phyloP scores from a whole-genome alignment of 2,329 filamentous ascomycete genomes.

The Seiridium cupressi region DNA sequence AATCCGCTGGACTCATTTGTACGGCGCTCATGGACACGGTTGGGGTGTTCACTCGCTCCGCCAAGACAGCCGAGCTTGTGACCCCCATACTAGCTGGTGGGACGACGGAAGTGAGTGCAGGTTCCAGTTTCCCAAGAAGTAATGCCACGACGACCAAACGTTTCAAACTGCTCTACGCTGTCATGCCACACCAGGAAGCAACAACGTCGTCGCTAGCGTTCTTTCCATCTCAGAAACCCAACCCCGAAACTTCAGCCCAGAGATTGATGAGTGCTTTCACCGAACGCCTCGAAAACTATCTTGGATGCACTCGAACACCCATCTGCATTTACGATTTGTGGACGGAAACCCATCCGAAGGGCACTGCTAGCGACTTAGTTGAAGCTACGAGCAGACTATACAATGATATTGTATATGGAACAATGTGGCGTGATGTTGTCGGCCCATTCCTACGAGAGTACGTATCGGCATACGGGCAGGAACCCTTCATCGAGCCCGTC shows the following conservation, averaged over 20 bases:
- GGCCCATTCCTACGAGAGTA: constrained; percentile 11
- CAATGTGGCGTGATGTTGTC: constrained; percentile 8
- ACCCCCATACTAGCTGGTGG: neutral
- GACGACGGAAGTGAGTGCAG: neutral
- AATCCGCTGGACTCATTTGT: constrained; percentile 9
- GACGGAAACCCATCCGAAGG: constrained; percentile 10
- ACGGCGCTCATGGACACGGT: constrained; percentile 9
- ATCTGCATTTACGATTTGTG: constrained; percentile 14
- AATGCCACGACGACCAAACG: neutral
- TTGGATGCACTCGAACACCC: constrained; percentile 9
- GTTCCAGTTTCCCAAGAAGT: neutral
- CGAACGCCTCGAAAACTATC: constrained; percentile 7
- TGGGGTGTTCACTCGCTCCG: constrained; percentile 16
- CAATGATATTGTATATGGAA: constrained; percentile 12
- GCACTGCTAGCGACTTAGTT: constrained; percentile 7
- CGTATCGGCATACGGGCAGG: neutral
- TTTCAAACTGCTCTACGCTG: constrained; percentile 14
- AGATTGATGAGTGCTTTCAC: constrained; percentile 11
- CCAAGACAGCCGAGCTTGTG: constrained; percentile 5
- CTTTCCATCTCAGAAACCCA: constrained; percentile 3
- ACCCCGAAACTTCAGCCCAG: constrained; percentile 4
- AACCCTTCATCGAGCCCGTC: constrained; percentile 14
- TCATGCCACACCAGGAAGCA: constrained; percentile 5
- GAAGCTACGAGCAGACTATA: constrained; percentile 14
- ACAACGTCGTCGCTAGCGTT: constrained; percentile 10